phyloP scores from a whole-genome alignment of 2,329 filamentous ascomycete genomes.

The Aspergillus sp. region DNA sequence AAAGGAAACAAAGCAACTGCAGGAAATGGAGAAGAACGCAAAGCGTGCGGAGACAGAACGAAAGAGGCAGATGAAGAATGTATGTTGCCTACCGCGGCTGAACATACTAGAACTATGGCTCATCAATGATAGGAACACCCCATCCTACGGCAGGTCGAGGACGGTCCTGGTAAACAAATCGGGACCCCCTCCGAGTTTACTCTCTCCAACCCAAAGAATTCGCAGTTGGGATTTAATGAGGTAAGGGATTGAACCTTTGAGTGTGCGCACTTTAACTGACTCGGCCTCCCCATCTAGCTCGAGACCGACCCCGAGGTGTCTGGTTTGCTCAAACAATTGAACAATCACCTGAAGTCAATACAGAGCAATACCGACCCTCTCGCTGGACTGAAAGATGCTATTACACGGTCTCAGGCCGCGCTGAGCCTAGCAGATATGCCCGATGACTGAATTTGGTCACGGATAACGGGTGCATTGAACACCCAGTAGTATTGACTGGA shows the following conservation, averaged over 20 bases:
- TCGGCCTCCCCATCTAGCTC: constrained; percentile 25
- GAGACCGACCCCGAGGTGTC: constrained; percentile 38
- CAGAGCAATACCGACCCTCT: constrained; percentile 41
- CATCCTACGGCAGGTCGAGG: constrained; percentile 37
- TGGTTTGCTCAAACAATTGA: constrained; percentile 40
- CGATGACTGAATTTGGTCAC: constrained; percentile 30
- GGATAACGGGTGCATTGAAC: neutral
- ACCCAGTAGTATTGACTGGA: neutral
- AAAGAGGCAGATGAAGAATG: constrained; percentile 43
- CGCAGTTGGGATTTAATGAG: constrained; percentile 31
- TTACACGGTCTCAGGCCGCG: constrained; percentile 38
- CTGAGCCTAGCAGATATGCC: constrained; percentile 30
- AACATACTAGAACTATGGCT: constrained; percentile 8
- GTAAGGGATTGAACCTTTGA: constrained; percentile 22
- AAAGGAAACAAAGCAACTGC: constrained; percentile 40
- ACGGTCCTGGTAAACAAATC: constrained; percentile 15
- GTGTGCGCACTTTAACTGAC: neutral
- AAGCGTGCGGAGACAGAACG: constrained; percentile 40
- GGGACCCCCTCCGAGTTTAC: constrained; percentile 26
- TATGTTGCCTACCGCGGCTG: constrained; percentile 16
- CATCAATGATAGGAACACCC: constrained; percentile 39
- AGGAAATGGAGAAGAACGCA: constrained; percentile 45
- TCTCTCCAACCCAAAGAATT: constrained; percentile 25
- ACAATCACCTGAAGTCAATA: constrained; percentile 46
- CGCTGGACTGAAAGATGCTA: constrained; percentile 36